Base-by-base conservation (phyloP, 805 yeast species). In the Sungouiella blattae region DNA sequence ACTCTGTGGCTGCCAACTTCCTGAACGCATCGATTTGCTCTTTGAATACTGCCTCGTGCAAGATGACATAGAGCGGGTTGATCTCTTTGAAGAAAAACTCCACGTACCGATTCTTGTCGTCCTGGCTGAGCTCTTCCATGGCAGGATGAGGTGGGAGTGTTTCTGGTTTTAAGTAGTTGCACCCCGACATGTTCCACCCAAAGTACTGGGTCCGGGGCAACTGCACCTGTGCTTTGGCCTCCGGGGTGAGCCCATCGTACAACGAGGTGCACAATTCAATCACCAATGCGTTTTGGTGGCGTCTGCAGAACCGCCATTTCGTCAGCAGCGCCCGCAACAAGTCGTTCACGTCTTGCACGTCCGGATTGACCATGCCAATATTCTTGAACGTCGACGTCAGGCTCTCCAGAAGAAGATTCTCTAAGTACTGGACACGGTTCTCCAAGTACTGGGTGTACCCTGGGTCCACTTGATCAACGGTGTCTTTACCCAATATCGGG, bases 141-240 rank as follows among this genome's bases (percentile, higher is more conserved):
- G 51, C 55, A 1, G 71, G 67, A 9, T 52, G 36, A 2, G 50
- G 55, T 14, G 73, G 73, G 25, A 67, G 44, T 9, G 37, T 43
- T 18, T 62, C 65, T 4, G 57, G 49, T 18, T 40, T 39, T 13
- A 77, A 41, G 47, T 75, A 79, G 46, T 70, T 72, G 18, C 67
- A 67, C 1, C 84, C 84, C n/a, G 72, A 62, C 74, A 78, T 59
- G 50, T 79, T 79, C 83, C 84, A 79, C 11, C 82, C 83, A 46
- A 75, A 79, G 33, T 67, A 72, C 49, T 79, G 82, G n/a, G 68
- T 60, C 30, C 83, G 54, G 4, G 83, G 83, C n/a, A 72, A 41
- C 9, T 56, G 47, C 11, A 76, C 61, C 11, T 58, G 49, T 15
- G 53, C 44, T 30, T 57, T 55, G 37, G 58, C 55, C 12, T 63